Evolutionary conservation across 441 rosid species (phyloP).

Genomic region (Erodium moschatum): DNA sequence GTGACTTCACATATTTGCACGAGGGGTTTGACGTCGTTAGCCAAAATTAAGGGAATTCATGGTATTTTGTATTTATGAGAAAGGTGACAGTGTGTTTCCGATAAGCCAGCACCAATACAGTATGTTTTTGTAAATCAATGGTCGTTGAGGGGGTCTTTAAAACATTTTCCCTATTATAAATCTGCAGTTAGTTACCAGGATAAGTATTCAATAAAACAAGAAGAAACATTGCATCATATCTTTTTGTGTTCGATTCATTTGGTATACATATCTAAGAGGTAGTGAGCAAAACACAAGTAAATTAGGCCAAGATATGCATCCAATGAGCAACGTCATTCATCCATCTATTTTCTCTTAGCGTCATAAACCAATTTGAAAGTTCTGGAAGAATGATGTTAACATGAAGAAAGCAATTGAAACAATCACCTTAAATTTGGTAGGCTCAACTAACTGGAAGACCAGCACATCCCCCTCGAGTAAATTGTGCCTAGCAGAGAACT

Average conservation of each 20-base stretch:
- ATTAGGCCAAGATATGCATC: not conserved
- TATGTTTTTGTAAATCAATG: too few species aligned
- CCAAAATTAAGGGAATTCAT: too few species aligned
- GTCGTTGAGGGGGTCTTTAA: too few species aligned
- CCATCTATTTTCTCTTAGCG: too few species aligned
- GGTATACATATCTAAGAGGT: too few species aligned
- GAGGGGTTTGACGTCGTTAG: too few species aligned
- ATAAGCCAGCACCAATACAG: too few species aligned
- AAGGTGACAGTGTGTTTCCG: too few species aligned
- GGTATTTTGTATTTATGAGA: too few species aligned
- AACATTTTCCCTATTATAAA: too few species aligned
- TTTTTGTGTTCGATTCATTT: too few species aligned
- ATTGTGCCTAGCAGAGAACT: conserved; percentile 45
- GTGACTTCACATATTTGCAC: too few species aligned
- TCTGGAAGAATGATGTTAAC: conserved; percentile 7
- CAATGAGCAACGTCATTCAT: not conserved
- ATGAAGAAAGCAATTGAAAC: conserved; percentile 6
- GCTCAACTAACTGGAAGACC: conserved; percentile 52
- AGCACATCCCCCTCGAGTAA: conserved; percentile 63
- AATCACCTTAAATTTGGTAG: conserved; percentile 51
- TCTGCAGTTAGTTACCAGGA: not conserved
- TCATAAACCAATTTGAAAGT: not conserved
- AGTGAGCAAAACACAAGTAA: not conserved
- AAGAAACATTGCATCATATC: not conserved
- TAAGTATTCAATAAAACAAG: not conserved